Conservation (phyloP, 208 protist genomes). For the Trypanosomatidae sp. region DNA sequence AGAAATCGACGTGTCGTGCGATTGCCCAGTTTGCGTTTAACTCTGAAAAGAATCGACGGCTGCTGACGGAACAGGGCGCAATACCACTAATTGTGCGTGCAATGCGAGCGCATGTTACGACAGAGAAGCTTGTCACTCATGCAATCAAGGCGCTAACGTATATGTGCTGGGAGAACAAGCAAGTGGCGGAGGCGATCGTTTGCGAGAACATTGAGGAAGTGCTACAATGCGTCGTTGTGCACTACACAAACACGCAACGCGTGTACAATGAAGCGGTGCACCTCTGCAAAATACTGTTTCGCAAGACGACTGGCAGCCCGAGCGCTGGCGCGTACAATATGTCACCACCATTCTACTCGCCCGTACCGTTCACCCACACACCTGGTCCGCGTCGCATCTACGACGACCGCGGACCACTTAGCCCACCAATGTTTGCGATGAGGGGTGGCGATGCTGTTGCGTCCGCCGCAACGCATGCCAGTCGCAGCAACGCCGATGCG, state of each 20-base stretch:
- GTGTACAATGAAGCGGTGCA: conserved; percentile 82
- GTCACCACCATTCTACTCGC: conserved; percentile 69
- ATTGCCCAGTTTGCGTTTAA: conserved; percentile 90
- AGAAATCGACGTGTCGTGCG: conserved; percentile 86
- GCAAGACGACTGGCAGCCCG: conserved; percentile 58
- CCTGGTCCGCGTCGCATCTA: too few relatives aligned
- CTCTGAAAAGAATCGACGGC: conserved; percentile 79
- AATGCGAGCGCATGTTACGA: conserved; percentile 64
- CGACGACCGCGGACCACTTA: too few relatives aligned
- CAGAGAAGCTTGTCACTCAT: conserved; percentile 86
- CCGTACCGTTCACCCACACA: conserved; percentile 58
- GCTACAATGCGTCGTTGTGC: conserved; percentile 51
- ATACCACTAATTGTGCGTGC: conserved; percentile 80
- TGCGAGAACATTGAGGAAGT: conserved; percentile 58
- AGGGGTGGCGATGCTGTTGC: too few relatives aligned
- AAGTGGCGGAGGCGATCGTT: conserved; percentile 81
- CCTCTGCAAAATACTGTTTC: conserved; percentile 83
- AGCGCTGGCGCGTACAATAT: conserved; percentile 35
- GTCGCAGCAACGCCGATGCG: too few relatives aligned
- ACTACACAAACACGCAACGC: conserved; percentile 46
- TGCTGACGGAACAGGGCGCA: conserved; percentile 67
- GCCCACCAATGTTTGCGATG: too few relatives aligned
- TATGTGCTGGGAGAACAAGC: conserved; percentile 84
- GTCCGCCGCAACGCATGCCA: too few relatives aligned
- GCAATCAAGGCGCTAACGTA: conserved; percentile 88